These are phyloP conservation scores for Caloboletus firmus DNA, from an alignment of 1,284 basidiomycete genomes.

Conservation along the genomic window DNA sequence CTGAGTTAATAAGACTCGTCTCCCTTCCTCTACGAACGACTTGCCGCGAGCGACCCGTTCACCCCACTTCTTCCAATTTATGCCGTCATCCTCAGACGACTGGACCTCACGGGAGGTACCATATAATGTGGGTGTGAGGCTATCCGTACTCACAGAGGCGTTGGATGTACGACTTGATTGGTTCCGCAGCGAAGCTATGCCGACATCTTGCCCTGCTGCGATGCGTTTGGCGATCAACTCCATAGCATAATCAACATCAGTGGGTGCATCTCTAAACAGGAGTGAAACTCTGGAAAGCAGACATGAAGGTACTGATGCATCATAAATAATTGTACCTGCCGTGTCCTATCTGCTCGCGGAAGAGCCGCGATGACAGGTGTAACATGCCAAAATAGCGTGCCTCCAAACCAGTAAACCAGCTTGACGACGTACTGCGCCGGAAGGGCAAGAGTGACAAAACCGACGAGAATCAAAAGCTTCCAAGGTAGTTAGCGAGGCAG, in stretches of 20 bases:
- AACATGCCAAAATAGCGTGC: slow-evolving; percentile 65
- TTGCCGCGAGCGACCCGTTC: slow-evolving; percentile 47
- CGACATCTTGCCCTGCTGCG: slow-evolving; percentile 50
- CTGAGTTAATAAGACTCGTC: slow-evolving; percentile 39
- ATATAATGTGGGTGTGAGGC: slow-evolving; percentile 2
- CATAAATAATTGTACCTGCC: slow-evolving; percentile 37
- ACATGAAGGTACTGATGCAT: not conserved
- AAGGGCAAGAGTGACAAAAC: slow-evolving; percentile 44
- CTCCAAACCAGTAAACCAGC: slow-evolving; percentile 44
- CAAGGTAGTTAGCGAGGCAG: slow-evolving; percentile 1
- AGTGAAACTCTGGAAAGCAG: slow-evolving; percentile 43
- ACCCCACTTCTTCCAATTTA: slow-evolving; percentile 59
- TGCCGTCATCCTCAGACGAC: slow-evolving; percentile 11
- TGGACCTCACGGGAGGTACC: slow-evolving; percentile 7
- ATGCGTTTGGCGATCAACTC: slow-evolving; percentile 62
- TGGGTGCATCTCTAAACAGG: slow-evolving; percentile 53
- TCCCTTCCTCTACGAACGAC: slow-evolving; percentile 43
- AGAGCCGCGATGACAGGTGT: slow-evolving; percentile 55
- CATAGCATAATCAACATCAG: slow-evolving; percentile 69
- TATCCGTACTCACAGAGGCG: slow-evolving; percentile 12
- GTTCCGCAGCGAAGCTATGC: slow-evolving; percentile 25
- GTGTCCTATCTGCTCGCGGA: slow-evolving; percentile 44
- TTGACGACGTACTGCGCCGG: slow-evolving; percentile 55
- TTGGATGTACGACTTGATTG: slow-evolving; percentile 1
- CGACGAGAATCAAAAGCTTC: slow-evolving; percentile 36